phyloP scores from a whole-genome alignment of 164 flowering plant genomes.

The Buxus sempervirens region DNA sequence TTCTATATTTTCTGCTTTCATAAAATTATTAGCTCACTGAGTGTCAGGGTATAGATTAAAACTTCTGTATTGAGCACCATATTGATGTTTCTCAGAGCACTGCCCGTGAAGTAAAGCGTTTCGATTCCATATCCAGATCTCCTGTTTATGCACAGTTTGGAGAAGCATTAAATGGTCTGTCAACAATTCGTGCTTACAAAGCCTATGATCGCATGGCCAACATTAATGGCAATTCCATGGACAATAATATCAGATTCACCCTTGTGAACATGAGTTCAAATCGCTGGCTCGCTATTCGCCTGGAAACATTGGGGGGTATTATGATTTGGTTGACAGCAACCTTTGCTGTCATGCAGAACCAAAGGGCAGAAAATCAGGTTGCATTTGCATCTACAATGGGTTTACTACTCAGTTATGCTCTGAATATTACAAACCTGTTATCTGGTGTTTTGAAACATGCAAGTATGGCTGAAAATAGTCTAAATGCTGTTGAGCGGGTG shows the following conservation, averaged over 20 bases:
- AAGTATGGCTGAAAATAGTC: slow-evolving; percentile 90
- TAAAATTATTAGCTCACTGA: not conserved
- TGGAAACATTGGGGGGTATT: slow-evolving; percentile 87
- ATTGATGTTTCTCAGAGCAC: slow-evolving; percentile 56
- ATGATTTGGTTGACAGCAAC: slow-evolving; percentile 99
- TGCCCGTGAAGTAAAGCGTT: slow-evolving; percentile 92
- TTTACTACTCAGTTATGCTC: slow-evolving; percentile 89
- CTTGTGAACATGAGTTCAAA: slow-evolving; percentile 87
- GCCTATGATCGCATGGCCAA: slow-evolving; percentile 95
- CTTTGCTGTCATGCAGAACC: slow-evolving; percentile 96
- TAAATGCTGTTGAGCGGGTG: slow-evolving; percentile 88
- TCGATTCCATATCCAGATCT: slow-evolving; percentile 90
- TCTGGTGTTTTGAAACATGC: slow-evolving; percentile 85
- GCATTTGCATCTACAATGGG: slow-evolving; percentile 99
- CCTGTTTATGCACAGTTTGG: slow-evolving; percentile 99
- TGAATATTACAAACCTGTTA: slow-evolving; percentile 78
- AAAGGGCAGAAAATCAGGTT: slow-evolving; percentile 73
- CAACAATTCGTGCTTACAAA: slow-evolving; percentile 92
- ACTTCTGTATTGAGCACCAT: not conserved
- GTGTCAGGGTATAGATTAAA: too few relatives aligned
- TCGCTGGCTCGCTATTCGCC: slow-evolving; percentile 92
- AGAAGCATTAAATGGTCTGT: slow-evolving; percentile 92
- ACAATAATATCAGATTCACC: slow-evolving; percentile 85
- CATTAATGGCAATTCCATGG: slow-evolving; percentile 91
- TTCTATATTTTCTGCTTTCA: too few relatives aligned